Conservation (phyloP, 257 asterid genomes). For the Datura wrightii region DNA sequence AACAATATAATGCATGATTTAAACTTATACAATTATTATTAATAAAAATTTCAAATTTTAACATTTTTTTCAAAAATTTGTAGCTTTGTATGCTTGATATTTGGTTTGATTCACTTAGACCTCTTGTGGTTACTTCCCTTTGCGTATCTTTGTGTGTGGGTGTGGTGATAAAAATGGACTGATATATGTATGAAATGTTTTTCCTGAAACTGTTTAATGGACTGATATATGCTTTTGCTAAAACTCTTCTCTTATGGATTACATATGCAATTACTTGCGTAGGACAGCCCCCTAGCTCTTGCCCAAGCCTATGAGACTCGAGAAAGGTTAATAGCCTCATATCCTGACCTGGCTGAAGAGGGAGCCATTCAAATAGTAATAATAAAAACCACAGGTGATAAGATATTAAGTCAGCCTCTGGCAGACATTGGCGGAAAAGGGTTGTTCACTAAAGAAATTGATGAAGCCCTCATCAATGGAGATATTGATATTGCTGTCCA, state of each 20-base stretch:
- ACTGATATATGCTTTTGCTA: not conserved
- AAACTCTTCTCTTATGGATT: slow-evolving; percentile 30
- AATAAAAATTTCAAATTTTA: no score
- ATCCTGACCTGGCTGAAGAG: slow-evolving; percentile 88
- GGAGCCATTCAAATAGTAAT: slow-evolving; percentile 87
- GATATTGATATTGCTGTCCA: slow-evolving; percentile 97
- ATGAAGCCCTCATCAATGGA: slow-evolving; percentile 85
- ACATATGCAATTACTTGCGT: slow-evolving; percentile 43
- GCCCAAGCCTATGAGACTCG: slow-evolving; percentile 98
- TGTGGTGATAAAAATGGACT: no score
- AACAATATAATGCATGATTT: no score
- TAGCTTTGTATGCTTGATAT: not conserved
- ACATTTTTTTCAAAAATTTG: no score
- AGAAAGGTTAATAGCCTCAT: slow-evolving; percentile 67
- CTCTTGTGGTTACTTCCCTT: not conserved
- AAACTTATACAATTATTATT: no score
- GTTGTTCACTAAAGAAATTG: slow-evolving; percentile 92
- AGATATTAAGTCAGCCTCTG: slow-evolving; percentile 85
- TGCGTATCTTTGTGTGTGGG: no score
- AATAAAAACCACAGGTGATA: slow-evolving; percentile 95
- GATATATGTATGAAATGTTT: not conserved
- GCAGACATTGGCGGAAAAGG: slow-evolving; percentile 99
- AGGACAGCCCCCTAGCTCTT: slow-evolving; percentile 95
- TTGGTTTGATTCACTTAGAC: not conserved
- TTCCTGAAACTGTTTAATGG: not conserved